These are phyloP conservation scores for Trichoderma gamsii DNA, from an alignment of 495 filamentous ascomycete genomes.

Conservation along the genomic window DNA sequence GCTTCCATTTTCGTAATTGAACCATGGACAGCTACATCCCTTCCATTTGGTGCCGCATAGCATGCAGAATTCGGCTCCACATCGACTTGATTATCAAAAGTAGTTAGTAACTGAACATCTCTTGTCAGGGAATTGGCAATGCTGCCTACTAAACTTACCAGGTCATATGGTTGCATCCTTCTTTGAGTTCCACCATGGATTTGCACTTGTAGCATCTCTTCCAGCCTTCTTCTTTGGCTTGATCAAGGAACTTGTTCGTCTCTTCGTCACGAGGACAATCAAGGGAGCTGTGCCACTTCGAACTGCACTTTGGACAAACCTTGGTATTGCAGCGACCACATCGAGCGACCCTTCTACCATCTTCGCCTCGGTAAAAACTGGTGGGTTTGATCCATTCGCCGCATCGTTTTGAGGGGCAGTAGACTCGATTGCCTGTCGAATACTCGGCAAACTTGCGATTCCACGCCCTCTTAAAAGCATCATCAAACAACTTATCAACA, in stretches of 20 bases:
- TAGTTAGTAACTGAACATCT: background rate
- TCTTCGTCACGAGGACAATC: conserved; percentile 70
- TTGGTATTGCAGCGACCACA: conserved; percentile 66
- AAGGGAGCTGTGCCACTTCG: conserved; percentile 58
- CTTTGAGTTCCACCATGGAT: conserved; percentile 68
- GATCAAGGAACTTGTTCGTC: conserved; percentile 55
- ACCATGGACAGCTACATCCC: conserved; percentile 73
- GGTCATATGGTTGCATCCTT: conserved; percentile 82
- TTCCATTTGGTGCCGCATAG: conserved; percentile 75
- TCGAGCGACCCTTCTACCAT: conserved; percentile 47
- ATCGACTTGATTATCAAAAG: conserved; percentile 48
- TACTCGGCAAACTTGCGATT: conserved; percentile 70
- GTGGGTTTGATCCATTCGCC: conserved; percentile 69
- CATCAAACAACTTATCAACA: conserved; percentile 67
- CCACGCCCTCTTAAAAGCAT: conserved; percentile 68
- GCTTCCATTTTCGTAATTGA: conserved; percentile 51
- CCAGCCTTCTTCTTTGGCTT: conserved; percentile 67
- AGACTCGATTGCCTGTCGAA: conserved; percentile 65
- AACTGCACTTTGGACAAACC: conserved; percentile 68
- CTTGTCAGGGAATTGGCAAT: background rate
- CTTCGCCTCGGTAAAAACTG: conserved; percentile 48
- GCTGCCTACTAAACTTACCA: conserved; percentile 47
- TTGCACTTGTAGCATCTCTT: conserved; percentile 71
- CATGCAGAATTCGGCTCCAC: conserved; percentile 78
- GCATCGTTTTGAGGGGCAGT: conserved; percentile 64